Evolutionary conservation across 2,329 filamentous ascomycete species (phyloP), one percentile per base, ranked within the genome.

Genomic region (Aspergillus brasiliensis): DNA sequence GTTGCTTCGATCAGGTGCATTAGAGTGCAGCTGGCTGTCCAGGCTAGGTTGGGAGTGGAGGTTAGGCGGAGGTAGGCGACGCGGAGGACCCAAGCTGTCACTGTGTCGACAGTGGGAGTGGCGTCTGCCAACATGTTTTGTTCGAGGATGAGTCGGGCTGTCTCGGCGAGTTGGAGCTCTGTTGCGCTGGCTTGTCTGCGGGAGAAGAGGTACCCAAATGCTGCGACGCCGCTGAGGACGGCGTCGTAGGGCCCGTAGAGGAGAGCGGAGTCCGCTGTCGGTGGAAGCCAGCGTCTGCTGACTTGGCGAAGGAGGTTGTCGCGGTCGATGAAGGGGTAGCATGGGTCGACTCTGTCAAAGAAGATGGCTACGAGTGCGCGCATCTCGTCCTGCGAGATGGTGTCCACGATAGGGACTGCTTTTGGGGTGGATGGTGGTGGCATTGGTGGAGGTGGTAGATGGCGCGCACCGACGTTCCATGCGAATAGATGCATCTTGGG

Each of bases 1-100:
- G 82, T 80, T 3, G 84, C 83, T 65, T 87, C 85, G 2, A 84
- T 75, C 52, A 86, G 77, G 63, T 87, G 85, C 82, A 87, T 84
- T 19, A 84, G 70, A 1, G 79, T 81, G 60, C 81, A 85, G 62
- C 82, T 85, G 0, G 84, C 83, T 73, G 86, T 83, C 84, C 74
- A 77, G 2, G 82, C 78, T 0, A 78, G 77, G 59, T 87, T 81
- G 1, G 83, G 83, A 2, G 82, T 79, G 2, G 79, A 81, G 0
- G 83, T 83, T 49, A 83, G 77, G 10, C 85, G 78, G 8, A 87
- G 72, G 59, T 86, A 86, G 0, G 82, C 73, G 0, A 80, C 78
- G 5, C 84, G 80, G 4, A 87, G 77, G 0, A 84, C 69, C 84
- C 84, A 86, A 19, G 71, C 74, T 7, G 70, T 72, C 37, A 76